Evolutionary conservation across 2,329 filamentous ascomycete genomes (phyloP), one percentile per base, ranked within the genome.

Genomic region (Colletotrichum echinochloae): DNA sequence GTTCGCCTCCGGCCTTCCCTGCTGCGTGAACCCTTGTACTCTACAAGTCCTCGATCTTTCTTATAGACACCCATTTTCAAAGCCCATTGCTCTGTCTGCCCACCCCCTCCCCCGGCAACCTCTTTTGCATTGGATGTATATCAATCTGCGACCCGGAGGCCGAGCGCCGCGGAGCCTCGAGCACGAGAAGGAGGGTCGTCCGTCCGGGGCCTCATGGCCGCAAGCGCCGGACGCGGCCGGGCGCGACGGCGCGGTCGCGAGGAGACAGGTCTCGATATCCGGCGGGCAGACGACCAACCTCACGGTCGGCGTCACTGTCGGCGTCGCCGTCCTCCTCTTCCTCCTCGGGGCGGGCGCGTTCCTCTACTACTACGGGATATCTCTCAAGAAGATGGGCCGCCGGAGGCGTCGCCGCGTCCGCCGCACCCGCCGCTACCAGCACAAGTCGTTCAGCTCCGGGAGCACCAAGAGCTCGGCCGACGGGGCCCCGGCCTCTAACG

Each of bases 271-370:
- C 54, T 63, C 59, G 4, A 71, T 68, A 35, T 51, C 69, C 26
- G 69, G 69, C 14, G 60, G 60, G 11, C 55, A 79, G 20, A 79
- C 81, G 48, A 79, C 78, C 41, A 82, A 84, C 73, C 77, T 79
- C 62, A 82, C 80, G 41, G 85, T 84, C 65, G 83, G 83, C 64
- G 76, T 84, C 68, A 78, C 82, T 4, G 79, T 85, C 54, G 83
- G 81, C 67, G 75, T 85, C 49, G 75, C 82, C 5, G 75, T 85
- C 26, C 78, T 79, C 33, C 74, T 79, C 26, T 85, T 85, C 66
- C 64, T 86, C 65, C 74, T 79, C 20, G 80, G 75, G 26, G 70
- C 80, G 23, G 65, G 75, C 48, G 77, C 77, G 46, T 85, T 86
- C 70, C 72, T 83, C 46, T 83, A 79, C 73, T 74, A 77, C 5